Base-by-base conservation (phyloP, 768 basidiomycete species). In the Saitozyma sp. region DNA sequence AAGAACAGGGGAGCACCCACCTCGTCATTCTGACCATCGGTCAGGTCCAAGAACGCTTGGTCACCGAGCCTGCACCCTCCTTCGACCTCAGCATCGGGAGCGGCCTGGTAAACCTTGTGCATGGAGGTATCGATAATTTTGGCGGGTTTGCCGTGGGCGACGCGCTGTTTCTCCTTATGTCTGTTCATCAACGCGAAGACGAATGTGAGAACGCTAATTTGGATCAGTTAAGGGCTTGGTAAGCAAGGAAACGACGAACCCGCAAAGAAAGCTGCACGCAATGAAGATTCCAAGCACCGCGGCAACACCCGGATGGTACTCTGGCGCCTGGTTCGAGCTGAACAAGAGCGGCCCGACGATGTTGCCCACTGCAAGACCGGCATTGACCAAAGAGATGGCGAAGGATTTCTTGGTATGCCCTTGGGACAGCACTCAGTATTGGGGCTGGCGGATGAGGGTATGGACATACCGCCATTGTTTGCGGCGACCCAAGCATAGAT, bases 341-440 rank as follows among this genome's bases (percentile, higher is more conserved):
- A 79, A 69, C 10, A 79, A 63, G 46, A 74, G 65, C 7, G 77
- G 72, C 13, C 65, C 69, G 58, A 74, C 65, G 50, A 78, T 74
- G 64, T 79, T 75, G 19, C 78, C 83, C 14, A 78, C 81, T 58
- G 82, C 83, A 59, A 82, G 81, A 2, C 81, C 82, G 20, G 80
- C 73, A 62, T 84, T 83, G 56, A 82, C 72, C 13, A 83, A 65
- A 8, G 81, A 82, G 9, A 83, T 82, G 3, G 80, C 81, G 59
- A 79, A 77, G 9, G 74, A 64, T 54, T 75, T 74, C 62, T 75
- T 75, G 57, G 73, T 70, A 40, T 70, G 66, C 29, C 29, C 29
- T 29, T 29, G 29, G 29, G 29, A 29, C 29, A 5, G 5, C 29
- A 29, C 29, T 29, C 29, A 29, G 29, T 29, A 29, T 29, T 2